Evolutionary conservation across 768 basidiomycete genomes (phyloP).

Genomic region (Floccularia luteovirens): DNA sequence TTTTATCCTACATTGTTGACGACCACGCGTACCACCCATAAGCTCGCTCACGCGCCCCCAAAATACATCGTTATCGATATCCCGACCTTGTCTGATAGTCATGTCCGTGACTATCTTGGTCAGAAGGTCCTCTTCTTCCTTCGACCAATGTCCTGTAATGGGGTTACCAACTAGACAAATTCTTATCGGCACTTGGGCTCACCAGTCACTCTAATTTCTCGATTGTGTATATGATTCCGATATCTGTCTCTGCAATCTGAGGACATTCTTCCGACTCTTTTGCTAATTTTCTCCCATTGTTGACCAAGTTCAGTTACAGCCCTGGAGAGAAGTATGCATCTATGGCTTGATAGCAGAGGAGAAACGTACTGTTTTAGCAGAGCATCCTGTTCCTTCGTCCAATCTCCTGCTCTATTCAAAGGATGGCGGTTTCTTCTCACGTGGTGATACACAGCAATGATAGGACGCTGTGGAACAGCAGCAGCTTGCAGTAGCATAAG

Average conservation of each 20-base stretch:
- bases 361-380: slow-evolving; percentile 49
- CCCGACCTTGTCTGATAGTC: slow-evolving; percentile 64
- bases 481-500: slow-evolving; percentile 35
- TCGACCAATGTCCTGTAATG: slow-evolving; percentile 58
- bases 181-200: slow-evolving; percentile 8
- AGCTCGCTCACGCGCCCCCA: slow-evolving; percentile 72
- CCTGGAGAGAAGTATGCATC: slow-evolving; percentile 25
- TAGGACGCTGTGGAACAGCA: slow-evolving; percentile 67
- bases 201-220: slow-evolving; percentile 57
- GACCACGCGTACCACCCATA: slow-evolving; percentile 70
- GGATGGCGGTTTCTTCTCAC: slow-evolving; percentile 67
- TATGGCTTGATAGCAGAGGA: slow-evolving; percentile 1
- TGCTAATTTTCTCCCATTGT: slow-evolving; percentile 75
- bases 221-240: slow-evolving; percentile 72
- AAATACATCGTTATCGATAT: slow-evolving; percentile 73
- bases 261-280: slow-evolving; percentile 64
- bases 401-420: slow-evolving; percentile 59
- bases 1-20: slow-evolving; percentile 85
- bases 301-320: slow-evolving; percentile 66
- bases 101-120: slow-evolving; percentile 70
- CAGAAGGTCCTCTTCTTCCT: slow-evolving; percentile 71
- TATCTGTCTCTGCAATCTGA: slow-evolving; percentile 82
- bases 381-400: slow-evolving; percentile 61
- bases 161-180: background rate
- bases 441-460: slow-evolving; percentile 81